Percentiles rank a stretch among this genome's conserved stretches.
Conservation (phyloP, 768 basidiomycete species). For the Termitomyces sp. region DNA sequence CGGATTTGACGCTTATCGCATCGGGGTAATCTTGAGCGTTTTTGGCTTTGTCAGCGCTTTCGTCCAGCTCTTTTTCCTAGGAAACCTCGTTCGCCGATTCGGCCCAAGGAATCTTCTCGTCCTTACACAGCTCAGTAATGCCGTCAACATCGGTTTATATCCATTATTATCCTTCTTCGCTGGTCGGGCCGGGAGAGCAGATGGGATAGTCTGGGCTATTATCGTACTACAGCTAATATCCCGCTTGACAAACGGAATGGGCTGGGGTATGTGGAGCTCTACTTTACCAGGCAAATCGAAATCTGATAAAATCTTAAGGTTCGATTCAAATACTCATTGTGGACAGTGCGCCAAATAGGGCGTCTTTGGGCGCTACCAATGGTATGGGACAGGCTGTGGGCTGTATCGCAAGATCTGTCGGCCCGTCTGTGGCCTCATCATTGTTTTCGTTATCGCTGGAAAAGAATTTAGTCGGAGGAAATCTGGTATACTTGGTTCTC, state of each 20-base stretch:
- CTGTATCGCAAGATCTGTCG: constrained; percentile 38
- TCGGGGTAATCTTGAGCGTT: constrained; percentile 45
- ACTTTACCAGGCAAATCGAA: not conserved
- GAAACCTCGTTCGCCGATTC: constrained; percentile 34
- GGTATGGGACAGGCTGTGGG: constrained; percentile 51
- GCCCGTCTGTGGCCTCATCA: constrained; percentile 34
- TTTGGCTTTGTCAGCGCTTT: constrained; percentile 49
- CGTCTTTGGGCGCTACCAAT: constrained; percentile 46
- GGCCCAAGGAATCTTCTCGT: constrained; percentile 43
- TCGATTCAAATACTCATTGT: constrained; percentile 40
- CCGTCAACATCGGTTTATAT: constrained; percentile 19
- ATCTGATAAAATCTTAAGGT: constrained; percentile 26
- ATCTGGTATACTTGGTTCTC: constrained; percentile 26
- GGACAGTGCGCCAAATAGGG: constrained; percentile 34
- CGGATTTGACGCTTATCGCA: constrained; percentile 42
- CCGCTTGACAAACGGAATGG: constrained; percentile 23
- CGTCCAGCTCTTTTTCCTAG: constrained; percentile 45
- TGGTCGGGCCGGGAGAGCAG: constrained; percentile 25
- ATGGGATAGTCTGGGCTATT: constrained; percentile 23
- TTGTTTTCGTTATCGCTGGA: constrained; percentile 34
- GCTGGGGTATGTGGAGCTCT: constrained; percentile 25
- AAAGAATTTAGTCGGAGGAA: constrained; percentile 29
- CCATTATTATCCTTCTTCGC: constrained; percentile 29
- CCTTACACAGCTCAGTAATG: constrained; percentile 16
- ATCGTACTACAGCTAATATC: constrained; percentile 27